Conservation (phyloP, 306 rosid species). For the Trifolium repens region DNA sequence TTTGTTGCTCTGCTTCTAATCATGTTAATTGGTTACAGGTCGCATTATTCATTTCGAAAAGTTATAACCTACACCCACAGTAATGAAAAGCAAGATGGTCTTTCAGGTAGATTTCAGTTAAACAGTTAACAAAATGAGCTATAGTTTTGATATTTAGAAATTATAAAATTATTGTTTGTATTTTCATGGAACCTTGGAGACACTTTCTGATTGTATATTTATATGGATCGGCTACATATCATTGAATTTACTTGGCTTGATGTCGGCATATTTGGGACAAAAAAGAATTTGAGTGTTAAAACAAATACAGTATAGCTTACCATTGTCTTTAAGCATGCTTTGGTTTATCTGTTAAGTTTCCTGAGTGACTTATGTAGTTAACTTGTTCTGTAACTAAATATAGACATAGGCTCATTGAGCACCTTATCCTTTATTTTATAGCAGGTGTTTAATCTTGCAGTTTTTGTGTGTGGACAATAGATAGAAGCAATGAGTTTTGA, state of each 20-base stretch:
- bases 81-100: conserved; percentile 22
- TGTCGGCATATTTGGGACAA: conserved; percentile 8
- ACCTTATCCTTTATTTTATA: not conserved
- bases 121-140: conserved; percentile 25
- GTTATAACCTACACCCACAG: conserved; percentile 48
- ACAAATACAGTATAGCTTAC: conserved; percentile 6
- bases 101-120: conserved; percentile 34
- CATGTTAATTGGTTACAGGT: conserved; percentile 49
- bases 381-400: not conserved
- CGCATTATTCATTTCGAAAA: conserved; percentile 44
- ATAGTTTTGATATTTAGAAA: conserved; percentile 26
- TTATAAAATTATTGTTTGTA: conserved; percentile 17
- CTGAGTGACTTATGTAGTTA: not conserved
- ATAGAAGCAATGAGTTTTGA: too few relatives aligned
- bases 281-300: conserved; percentile 9
- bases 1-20: conserved; percentile 7
- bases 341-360: not conserved
- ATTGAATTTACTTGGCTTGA: conserved; percentile 15
- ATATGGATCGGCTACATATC: conserved; percentile 9
- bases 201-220: conserved; percentile 35
- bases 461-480: too few relatives aligned
- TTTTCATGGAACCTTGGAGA: conserved; percentile 27
- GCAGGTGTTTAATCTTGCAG: not conserved
- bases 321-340: not conserved
- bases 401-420: not conserved